Base-by-base conservation (phyloP, 2,329 filamentous ascomycete species). In the Chrysoporthe deuterocubensis region DNA sequence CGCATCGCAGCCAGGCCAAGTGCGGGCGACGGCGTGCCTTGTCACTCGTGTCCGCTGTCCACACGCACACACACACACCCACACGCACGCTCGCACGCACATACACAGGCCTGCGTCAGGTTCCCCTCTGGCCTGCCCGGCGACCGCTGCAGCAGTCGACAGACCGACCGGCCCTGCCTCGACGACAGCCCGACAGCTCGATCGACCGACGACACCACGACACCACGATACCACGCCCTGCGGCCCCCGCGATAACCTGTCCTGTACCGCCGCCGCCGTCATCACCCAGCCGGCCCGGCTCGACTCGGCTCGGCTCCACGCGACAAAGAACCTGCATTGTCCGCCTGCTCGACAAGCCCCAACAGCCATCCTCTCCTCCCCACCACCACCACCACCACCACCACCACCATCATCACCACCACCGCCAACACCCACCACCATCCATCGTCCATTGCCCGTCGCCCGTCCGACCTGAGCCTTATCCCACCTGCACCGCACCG, bases 291-390 rank as follows among this genome's bases (percentile, higher is more conserved):
- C 21, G 26, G 32, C 32, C 50, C 50, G 6, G 14, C 50, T 21
- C 32, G 21, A 14, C 21, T 13, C 50, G 50, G 26, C 50, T 21
- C 50, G 50, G 50, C 50, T 54, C 26, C 11, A 54, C 50, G 50
- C 50, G 50, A 54, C 21, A 54, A 16, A 54, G 48, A 52, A 32
- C 21, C 48, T 52, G 21, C 48, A 52, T 32, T 52, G 48, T 52
- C 16, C 44, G 9, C 48, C 48, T 26, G 21, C 48, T 52, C 48
- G 21, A 14, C 9, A 52, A 50, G n/a, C 8, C 9, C 21, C 46
- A 18, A 50, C 4, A n/a, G 2, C 46, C 46, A 21, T n/a, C 46
- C 8, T n/a, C 46, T 5, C 5, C 46, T 8, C 8, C n/a, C 18
- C 18, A 21, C n/a, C 46, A 26, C 26, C 26, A 26, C 21, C 21